Evolutionary conservation across 345 rosid genomes (phyloP).

Genomic region (Mangifera indica): DNA sequence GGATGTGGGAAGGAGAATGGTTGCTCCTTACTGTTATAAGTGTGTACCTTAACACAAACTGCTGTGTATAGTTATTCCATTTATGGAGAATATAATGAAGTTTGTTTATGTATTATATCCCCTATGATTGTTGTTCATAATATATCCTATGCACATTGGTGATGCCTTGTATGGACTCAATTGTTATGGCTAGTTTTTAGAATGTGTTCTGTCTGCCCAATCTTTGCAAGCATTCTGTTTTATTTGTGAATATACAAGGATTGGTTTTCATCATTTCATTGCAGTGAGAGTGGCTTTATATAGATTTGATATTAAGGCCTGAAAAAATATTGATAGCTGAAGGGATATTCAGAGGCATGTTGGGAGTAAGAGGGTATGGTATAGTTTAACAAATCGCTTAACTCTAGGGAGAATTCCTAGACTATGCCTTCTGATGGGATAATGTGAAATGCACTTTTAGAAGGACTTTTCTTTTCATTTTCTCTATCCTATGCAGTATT

Average conservation of each 20-base stretch:
- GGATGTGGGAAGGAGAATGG: background rate
- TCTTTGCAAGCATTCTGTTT: background rate
- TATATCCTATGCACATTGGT: background rate
- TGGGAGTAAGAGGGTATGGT: background rate
- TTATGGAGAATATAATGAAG: no score
- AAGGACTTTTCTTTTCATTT: background rate
- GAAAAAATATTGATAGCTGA: background rate
- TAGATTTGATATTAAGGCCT: background rate
- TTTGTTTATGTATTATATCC: no score
- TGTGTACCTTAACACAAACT: background rate
- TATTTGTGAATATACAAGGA: background rate
- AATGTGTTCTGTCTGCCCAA: background rate
- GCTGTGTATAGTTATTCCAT: background rate
- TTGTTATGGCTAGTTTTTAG: background rate
- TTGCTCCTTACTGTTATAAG: background rate
- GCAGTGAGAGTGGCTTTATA: background rate
- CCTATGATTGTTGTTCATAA: no score
- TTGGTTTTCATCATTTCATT: background rate
- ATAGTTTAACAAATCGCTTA: background rate
- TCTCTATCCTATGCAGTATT: constrained; percentile 12
- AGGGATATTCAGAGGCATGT: background rate
- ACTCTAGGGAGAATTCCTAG: background rate
- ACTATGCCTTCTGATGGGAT: background rate
- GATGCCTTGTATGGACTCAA: background rate
- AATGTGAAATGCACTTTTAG: background rate